Evolutionary conservation across 2,329 filamentous ascomycete species (phyloP), one percentile per base, ranked within the genome.

Genomic region (Ilyonectria destructans): DNA sequence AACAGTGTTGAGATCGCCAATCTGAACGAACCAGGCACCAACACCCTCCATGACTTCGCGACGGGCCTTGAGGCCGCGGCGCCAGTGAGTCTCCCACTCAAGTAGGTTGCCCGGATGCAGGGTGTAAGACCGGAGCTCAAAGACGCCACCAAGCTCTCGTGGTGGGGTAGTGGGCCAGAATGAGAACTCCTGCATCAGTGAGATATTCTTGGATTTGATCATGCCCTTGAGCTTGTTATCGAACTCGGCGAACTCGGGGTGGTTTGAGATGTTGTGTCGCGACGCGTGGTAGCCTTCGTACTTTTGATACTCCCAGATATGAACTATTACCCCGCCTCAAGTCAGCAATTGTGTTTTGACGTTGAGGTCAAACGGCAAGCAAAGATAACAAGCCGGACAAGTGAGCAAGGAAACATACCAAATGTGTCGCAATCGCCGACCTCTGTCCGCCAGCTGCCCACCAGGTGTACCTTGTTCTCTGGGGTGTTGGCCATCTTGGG

Each of bases 301-400:
- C 77, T 95, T 92, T 83, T 98, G 95, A 82, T 99, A 99, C 82
- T 99, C 96, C 96, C 96, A 99, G 78, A 99, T 99, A 81, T 99
- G 96, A 58, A 99, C 96, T 98, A 76, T 59, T 51, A 19, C 46
- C 21, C 57, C 54, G 62, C 62, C 37, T 52, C 37, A 31, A 19
- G 43, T 77, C 33, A 77, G 67, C 51, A n/a, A 69, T 15, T 49
- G 58, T 37, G 6, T 10, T 21, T 15, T 10, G 15, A 51, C 5
- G 9, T 31, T 29, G n/a, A 46, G 2, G 40, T 43, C 40, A 43
- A 43, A 15, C 13, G 51, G 21, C 21, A 31, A 19, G 29, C 5
- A n/a, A 35, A 15, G 40, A 17, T 17, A 17, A 8, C 9, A 21
- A 29, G 4, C 15, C n/a, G 7, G 13, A 17, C 10, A 6, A 29